Conservation (phyloP, 345 rosid species). For the Arabis hirsuta region DNA sequence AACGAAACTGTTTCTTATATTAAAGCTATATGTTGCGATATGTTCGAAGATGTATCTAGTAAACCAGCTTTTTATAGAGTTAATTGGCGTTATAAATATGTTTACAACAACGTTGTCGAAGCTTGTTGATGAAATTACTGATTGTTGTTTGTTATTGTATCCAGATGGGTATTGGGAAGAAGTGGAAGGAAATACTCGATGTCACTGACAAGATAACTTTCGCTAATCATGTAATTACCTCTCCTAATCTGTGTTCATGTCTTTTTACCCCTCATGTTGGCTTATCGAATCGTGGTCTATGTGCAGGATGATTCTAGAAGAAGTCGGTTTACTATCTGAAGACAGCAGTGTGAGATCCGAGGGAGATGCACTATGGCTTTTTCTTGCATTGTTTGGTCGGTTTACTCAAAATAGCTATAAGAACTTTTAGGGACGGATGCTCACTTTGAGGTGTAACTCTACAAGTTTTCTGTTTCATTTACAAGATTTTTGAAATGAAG, state of each 20-base stretch:
- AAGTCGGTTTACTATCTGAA: constrained; percentile 72
- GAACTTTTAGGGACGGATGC: constrained; percentile 35
- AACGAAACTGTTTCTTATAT: neutral
- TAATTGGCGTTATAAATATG: neutral
- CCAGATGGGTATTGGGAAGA: constrained; percentile 88
- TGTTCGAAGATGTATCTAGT: neutral
- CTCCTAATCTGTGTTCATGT: neutral
- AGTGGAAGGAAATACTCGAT: constrained; percentile 93
- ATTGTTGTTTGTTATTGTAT: constrained; percentile 28
- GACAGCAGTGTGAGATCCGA: constrained; percentile 29
- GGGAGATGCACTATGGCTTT: constrained; percentile 34
- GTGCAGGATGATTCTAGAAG: constrained; percentile 85
- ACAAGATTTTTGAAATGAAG: neutral
- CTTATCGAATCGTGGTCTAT: constrained; percentile 23
- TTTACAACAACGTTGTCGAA: too few relatives aligned
- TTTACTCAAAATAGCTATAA: constrained; percentile 32
- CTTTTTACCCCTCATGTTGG: neutral
- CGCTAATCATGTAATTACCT: constrained; percentile 71
- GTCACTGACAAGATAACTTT: constrained; percentile 73
- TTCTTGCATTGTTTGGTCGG: constrained; percentile 38
- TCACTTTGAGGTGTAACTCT: constrained; percentile 37
- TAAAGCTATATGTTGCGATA: neutral
- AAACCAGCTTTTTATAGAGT: neutral
- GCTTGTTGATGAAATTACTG: neutral
- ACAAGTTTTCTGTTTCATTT: constrained; percentile 29